Conservation (phyloP, 352 stramenopile genomes). For the Peronospora farinosa region DNA sequence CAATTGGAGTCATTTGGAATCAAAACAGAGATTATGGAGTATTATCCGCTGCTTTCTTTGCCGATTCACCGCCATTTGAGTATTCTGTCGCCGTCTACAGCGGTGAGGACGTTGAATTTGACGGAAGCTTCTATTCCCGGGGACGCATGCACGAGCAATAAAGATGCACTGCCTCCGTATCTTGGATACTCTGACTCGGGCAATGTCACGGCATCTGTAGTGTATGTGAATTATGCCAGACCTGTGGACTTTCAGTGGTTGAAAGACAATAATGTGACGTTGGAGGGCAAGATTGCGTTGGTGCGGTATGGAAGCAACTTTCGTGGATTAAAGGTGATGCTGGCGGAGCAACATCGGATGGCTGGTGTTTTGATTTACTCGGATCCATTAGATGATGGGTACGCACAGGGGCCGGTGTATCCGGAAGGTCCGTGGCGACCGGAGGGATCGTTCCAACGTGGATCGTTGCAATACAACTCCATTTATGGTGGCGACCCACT, state of each 20-base stretch:
- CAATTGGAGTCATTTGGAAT: constrained; percentile 58
- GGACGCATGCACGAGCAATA: constrained; percentile 54
- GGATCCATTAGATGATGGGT: constrained; percentile 84
- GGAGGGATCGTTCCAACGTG: constrained; percentile 73
- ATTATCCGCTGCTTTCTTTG: constrained; percentile 67
- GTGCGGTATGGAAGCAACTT: constrained; percentile 78
- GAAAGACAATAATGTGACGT: constrained; percentile 48
- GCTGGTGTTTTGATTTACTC: constrained; percentile 84
- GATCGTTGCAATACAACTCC: constrained; percentile 79
- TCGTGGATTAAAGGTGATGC: constrained; percentile 78
- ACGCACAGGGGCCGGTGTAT: constrained; percentile 37
- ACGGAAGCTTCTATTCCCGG: constrained; percentile 52
- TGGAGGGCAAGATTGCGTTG: constrained; percentile 80
- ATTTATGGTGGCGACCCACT: constrained; percentile 68
- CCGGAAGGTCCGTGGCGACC: constrained; percentile 46
- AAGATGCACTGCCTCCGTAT: constrained; percentile 63
- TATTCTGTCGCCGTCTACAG: constrained; percentile 36
- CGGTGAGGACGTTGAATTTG: constrained; percentile 39
- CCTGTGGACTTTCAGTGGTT: constrained; percentile 81
- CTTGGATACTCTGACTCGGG: constrained; percentile 78
- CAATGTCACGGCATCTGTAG: constrained; percentile 57
- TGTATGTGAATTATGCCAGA: constrained; percentile 87
- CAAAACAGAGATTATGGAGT: constrained; percentile 52
- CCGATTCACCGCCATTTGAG: constrained; percentile 40
- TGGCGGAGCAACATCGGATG: constrained; percentile 72